Evolutionary conservation across 1,284 basidiomycete genomes (phyloP), one percentile per base, ranked within the genome.

Genomic region (Psilocybe mexicana): DNA sequence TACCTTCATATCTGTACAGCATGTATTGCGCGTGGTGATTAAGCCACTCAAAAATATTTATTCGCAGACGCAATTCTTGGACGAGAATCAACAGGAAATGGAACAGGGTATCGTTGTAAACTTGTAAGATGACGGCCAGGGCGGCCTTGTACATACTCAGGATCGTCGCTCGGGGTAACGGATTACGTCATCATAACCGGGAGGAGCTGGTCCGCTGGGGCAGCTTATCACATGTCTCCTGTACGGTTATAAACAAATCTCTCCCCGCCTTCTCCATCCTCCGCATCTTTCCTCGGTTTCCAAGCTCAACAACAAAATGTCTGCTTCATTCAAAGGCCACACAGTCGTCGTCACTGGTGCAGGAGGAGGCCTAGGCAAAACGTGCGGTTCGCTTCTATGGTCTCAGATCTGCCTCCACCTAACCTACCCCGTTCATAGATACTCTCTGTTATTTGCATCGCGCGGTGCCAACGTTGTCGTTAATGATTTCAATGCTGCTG

Each of bases 341-440:
- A 95, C 94, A 40, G 93, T 96, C 64, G 84, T 99, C 66, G 79
- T 99, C 63, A 99, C 97, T 49, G 97, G 97, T 57, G 96, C 94
- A 55, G 97, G 97, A 35, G 94, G 94, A 62, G 96, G 97, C 38
- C 83, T 99, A 25, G 96, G 96, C 54, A 90, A 86, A 76, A 84
- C 91, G 92, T 98, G 69, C 71, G 92, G 80, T 38, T 10, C 30
- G 23, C 3, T 35, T 44, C 40, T 24, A 40, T 48, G 46, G 12
- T 26, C n/a, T 50, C 25, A 23, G 26, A 12, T 24, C 33, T 7
- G 6, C 45, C 12, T 26, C 42, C 6, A 55, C 55, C 30, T 47
- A 30, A 58, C 43, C 44, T 18, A n/a, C 45, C 44, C 45, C n/a
- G 28, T 33, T 49, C 70, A 33, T 6, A 95, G 96, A 30, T 98